Evolutionary conservation across 2,329 filamentous ascomycete genomes (phyloP).

Genomic region (Apiospora saccharicola): DNA sequence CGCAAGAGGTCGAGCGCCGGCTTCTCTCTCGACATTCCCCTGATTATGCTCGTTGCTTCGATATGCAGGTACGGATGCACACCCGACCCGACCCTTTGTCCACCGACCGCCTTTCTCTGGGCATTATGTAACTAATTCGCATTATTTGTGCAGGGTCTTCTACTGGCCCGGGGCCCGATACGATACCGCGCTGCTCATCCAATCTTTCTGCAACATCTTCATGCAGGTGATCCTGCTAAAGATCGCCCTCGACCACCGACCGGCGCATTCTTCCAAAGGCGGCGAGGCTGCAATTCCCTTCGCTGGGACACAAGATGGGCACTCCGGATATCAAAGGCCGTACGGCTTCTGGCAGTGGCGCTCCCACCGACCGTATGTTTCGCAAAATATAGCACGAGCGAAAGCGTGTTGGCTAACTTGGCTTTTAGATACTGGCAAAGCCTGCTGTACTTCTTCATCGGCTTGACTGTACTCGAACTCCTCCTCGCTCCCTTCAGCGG

Average conservation of each 20-base stretch:
- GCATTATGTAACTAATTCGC: constrained; percentile 27
- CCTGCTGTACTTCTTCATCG: constrained; percentile 70
- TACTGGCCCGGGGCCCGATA: constrained; percentile 74
- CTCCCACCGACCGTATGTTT: constrained; percentile 68
- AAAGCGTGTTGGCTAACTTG: neutral
- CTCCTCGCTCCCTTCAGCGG: constrained; percentile 65
- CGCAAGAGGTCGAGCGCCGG: constrained; percentile 69
- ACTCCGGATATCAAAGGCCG: constrained; percentile 60
- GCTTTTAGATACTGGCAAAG: constrained; percentile 78
- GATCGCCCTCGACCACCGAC: constrained; percentile 73
- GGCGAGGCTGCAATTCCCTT: constrained; percentile 71
- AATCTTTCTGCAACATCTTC: constrained; percentile 70
- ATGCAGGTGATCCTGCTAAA: constrained; percentile 71
- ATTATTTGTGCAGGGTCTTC: constrained; percentile 60
- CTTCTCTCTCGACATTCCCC: constrained; percentile 74
- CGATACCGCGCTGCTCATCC: constrained; percentile 68
- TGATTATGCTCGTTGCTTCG: constrained; percentile 76
- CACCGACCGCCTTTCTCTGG: neutral
- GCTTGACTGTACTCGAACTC: constrained; percentile 70
- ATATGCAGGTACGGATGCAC: constrained; percentile 61
- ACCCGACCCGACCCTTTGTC: neutral
- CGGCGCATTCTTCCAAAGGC: constrained; percentile 64
- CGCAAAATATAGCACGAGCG: neutral
- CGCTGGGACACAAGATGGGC: constrained; percentile 51
- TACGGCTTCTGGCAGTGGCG: constrained; percentile 88